Evolutionary conservation across 1,284 basidiomycete genomes (phyloP).

Genomic region (Apiotrichum veenhuisii): DNA sequence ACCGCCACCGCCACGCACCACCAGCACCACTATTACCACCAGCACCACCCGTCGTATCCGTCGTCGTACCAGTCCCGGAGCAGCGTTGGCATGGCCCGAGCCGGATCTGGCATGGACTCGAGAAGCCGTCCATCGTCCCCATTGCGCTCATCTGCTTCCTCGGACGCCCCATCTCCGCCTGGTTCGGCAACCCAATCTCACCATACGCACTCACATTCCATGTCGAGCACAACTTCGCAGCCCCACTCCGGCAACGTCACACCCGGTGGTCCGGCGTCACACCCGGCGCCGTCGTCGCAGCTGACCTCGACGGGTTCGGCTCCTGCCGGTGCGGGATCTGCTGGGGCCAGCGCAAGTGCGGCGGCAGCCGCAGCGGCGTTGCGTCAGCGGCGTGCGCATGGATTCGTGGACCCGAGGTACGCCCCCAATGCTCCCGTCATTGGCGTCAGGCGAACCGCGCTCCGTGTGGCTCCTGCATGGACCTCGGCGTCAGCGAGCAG

Average conservation of each 20-base stretch:
- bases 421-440: slow-evolving; percentile 19
- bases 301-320: too few species aligned
- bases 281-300: not conserved
- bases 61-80: not conserved
- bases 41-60: not conserved
- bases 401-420: slow-evolving; percentile 25
- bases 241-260: not conserved
- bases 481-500: slow-evolving; percentile 1
- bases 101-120: not conserved
- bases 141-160: not conserved
- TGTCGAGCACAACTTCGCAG: not conserved
- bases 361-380: not conserved
- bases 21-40: not conserved
- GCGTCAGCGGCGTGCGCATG: not conserved
- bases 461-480: slow-evolving; percentile 28
- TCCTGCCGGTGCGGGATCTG: too few species aligned
- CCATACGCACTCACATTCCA: not conserved
- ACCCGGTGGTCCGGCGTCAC: not conserved
- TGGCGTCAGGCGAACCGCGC: slow-evolving; percentile 7
- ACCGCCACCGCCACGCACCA: not conserved
- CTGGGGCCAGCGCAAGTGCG: not conserved
- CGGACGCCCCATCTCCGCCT: slow-evolving; percentile 1
- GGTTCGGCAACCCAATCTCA: not conserved
- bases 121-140: not conserved
- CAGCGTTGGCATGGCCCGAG: not conserved